Evolutionary conservation across 2,329 filamentous ascomycete species (phyloP).

Genomic region (Stagonosporopsis chrysanthemi): DNA sequence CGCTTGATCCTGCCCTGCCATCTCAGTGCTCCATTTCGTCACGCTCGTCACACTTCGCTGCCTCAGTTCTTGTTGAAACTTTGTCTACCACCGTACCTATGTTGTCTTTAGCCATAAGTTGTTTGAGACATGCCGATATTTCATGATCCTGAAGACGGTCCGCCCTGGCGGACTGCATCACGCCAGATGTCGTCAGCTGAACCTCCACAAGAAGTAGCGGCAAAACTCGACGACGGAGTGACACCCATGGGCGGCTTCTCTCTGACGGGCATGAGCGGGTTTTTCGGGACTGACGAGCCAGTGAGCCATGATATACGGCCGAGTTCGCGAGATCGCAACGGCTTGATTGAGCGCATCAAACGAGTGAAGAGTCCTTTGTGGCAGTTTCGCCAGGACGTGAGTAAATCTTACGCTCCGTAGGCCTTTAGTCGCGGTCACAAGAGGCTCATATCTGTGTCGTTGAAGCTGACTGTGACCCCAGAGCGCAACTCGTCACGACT

Average conservation of each 20-base stretch:
- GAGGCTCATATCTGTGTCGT: not conserved
- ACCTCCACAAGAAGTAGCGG: slow-evolving; percentile 26
- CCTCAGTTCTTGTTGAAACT: slow-evolving; percentile 1
- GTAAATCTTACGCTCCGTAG: slow-evolving; percentile 15
- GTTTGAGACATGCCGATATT: slow-evolving; percentile 49
- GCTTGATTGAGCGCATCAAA: slow-evolving; percentile 86
- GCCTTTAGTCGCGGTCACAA: not conserved
- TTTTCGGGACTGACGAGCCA: slow-evolving; percentile 17
- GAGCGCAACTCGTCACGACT: slow-evolving; percentile 24
- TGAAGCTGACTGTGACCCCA: slow-evolving; percentile 29
- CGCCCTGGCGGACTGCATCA: slow-evolving; percentile 29
- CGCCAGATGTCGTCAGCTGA: slow-evolving; percentile 26
- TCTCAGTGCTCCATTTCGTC: slow-evolving; percentile 33
- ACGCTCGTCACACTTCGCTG: slow-evolving; percentile 11
- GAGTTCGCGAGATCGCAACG: slow-evolving; percentile 66
- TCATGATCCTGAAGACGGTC: slow-evolving; percentile 46
- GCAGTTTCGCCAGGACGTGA: slow-evolving; percentile 66
- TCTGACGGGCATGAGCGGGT: slow-evolving; percentile 9
- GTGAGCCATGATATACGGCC: slow-evolving; percentile 36
- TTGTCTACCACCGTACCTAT: slow-evolving; percentile 31
- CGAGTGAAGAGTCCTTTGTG: slow-evolving; percentile 77
- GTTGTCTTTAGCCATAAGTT: slow-evolving; percentile 27
- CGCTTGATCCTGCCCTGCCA: slow-evolving; percentile 35
- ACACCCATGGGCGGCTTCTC: slow-evolving; percentile 18
- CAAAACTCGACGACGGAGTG: slow-evolving; percentile 16